Evolutionary conservation across 2,329 filamentous ascomycete genomes (phyloP), one percentile per base, ranked within the genome.

Genomic region (Fusarium brevicatenulatum): DNA sequence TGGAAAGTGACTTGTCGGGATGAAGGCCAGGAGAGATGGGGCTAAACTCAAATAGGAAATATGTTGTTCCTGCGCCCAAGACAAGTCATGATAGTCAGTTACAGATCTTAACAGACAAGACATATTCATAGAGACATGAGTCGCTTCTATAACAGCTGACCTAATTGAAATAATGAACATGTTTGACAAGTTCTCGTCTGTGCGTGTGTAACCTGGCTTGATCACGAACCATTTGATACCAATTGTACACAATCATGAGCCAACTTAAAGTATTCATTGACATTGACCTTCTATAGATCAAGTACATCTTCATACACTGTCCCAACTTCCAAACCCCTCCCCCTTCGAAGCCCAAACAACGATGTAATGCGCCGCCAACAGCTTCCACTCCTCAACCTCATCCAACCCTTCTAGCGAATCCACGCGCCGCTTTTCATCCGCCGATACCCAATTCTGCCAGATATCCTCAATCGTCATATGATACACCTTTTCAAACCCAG

Each of bases 341-440:
- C 78, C 79, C 39, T 89, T 91, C 89, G 93, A 97, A 3, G 91
- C 96, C 95, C 95, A 98, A 8, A 91, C 91, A 47, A 99, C 88
- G 72, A 95, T 91, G 78, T 99, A 99, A 85, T 99, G 96, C 72
- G 88, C 90, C 2, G 95, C 93, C 76, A 99, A 82, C 75, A 99
- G 82, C 77, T 92, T 87, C 92, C 96, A 97, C 83, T 99, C 96
- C 82, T 99, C 96, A 30, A 98, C 88, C 82, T 99, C 96, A 83
- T 99, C 96, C 70, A 99, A 82, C 77, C 96, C 95, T 81, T 99
- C 95, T 32, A 98, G 81, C 16, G 84, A 82, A 72, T 95, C 92
- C 3, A 98, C 90, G 53, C 95, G 86, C 78, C 93, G 91, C 82
- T 94, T 95, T 82, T 98, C 95, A 5, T 85, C 84, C 2, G 85